Percentiles rank a stretch among this genome's conserved stretches.
Evolutionary conservation across 2,329 filamentous ascomycete species (phyloP).

Genomic region (Colletotrichum gigasporum): DNA sequence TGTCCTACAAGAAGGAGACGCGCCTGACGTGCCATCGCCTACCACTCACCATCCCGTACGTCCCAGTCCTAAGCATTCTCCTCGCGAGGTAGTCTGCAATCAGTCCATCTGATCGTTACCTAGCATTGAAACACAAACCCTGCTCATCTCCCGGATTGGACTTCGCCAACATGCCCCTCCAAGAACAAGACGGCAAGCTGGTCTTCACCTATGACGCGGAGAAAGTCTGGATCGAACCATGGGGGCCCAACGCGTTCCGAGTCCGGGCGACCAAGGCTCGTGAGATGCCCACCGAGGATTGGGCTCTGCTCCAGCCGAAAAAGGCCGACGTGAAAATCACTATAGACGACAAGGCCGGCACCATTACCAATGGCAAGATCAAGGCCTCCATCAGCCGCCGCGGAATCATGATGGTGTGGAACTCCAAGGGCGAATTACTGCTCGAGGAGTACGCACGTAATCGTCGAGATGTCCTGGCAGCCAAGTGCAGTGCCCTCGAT

Average conservation of each 20-base stretch:
- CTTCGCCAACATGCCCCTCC: conserved; percentile 9
- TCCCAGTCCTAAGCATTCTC: neutral
- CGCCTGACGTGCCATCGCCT: neutral
- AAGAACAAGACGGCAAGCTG: conserved; percentile 14
- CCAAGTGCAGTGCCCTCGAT: conserved; percentile 64
- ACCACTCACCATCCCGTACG: neutral
- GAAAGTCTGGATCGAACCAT: conserved; percentile 57
- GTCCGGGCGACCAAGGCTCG: conserved; percentile 54
- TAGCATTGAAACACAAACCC: neutral
- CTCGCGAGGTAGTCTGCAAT: neutral
- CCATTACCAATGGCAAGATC: conserved; percentile 42
- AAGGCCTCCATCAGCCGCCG: conserved; percentile 38
- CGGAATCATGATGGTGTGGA: conserved; percentile 42
- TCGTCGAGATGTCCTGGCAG: conserved; percentile 49
- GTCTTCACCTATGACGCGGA: conserved; percentile 52
- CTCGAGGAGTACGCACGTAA: conserved; percentile 44
- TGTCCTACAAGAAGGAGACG: neutral
- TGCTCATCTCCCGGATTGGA: too few species aligned
- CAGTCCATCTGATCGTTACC: neutral
- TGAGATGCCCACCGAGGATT: conserved; percentile 46
- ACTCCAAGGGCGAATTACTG: conserved; percentile 37
- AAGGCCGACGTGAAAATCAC: conserved; percentile 24
- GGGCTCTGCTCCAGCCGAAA: conserved; percentile 44
- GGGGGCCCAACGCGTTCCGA: conserved; percentile 56
- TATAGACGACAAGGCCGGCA: conserved; percentile 34